phyloP scores from a whole-genome alignment of 176 grass and related monocot genomes.

The Paspalum vaginatum region DNA sequence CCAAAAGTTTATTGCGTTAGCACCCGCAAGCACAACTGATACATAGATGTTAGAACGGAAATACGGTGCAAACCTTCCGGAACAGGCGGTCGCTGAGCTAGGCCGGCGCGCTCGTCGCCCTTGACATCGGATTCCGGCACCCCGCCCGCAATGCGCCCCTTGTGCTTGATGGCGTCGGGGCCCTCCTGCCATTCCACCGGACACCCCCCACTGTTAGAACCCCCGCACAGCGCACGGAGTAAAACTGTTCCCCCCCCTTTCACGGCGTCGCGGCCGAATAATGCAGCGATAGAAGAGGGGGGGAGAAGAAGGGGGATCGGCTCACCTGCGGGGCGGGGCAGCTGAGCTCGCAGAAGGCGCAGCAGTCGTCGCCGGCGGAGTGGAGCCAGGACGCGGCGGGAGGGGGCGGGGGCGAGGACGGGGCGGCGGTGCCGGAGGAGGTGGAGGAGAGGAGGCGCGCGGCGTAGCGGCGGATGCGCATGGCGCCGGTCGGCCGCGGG shows the following conservation, averaged over 20 bases:
- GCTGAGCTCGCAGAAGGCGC: slow-evolving; percentile 52
- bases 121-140: slow-evolving; percentile 19
- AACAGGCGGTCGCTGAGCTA: background rate
- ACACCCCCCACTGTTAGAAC: slow-evolving; percentile 22
- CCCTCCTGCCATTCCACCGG: slow-evolving; percentile 40
- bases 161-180: slow-evolving; percentile 37
- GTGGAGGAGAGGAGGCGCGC: slow-evolving; percentile 55
- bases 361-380: slow-evolving; percentile 50
- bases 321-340: slow-evolving; percentile 42
- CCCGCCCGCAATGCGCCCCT: slow-evolving; percentile 31
- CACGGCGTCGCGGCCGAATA: background rate
- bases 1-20: slow-evolving; percentile 8
- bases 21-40: background rate
- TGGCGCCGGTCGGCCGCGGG: slow-evolving; percentile 6
- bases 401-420: slow-evolving; percentile 25
- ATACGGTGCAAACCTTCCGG: slow-evolving; percentile 42
- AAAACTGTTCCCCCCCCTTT: background rate
- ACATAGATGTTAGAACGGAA: background rate
- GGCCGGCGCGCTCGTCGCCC: slow-evolving; percentile 1
- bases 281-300: slow-evolving; percentile 20
- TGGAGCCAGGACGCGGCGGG: slow-evolving; percentile 48
- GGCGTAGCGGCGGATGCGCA: slow-evolving; percentile 69
- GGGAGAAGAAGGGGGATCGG: background rate
- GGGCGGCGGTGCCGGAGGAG: background rate
- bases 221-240: background rate